Conservation (phyloP, 768 basidiomycete genomes). For the Psilocybe subaeruginosa region DNA sequence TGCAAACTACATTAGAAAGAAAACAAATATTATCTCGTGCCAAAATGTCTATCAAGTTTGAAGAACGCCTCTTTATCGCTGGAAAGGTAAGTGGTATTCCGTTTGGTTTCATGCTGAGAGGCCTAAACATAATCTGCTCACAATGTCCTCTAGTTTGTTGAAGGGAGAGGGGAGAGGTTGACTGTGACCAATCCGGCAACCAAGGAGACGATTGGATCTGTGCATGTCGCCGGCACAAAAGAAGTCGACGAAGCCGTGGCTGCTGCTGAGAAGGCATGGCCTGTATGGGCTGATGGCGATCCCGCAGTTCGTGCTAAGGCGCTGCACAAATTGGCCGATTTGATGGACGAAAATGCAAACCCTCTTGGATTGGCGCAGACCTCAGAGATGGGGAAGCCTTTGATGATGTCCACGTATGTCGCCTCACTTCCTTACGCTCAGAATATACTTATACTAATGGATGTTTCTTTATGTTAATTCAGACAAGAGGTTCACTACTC, state of each 20-base stretch:
- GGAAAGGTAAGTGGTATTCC: not conserved
- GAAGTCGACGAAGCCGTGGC: slow-evolving; percentile 1
- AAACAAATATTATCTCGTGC: no score
- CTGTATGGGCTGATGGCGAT: slow-evolving; percentile 4
- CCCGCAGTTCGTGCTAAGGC: slow-evolving; percentile 25
- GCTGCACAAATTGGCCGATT: slow-evolving; percentile 33
- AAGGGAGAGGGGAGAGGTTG: slow-evolving; percentile 1
- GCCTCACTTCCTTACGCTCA: no score
- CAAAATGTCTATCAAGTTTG: not conserved
- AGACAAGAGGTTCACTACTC: not conserved
- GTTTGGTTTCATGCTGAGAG: not conserved
- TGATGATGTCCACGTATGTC: not conserved
- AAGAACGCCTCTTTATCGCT: slow-evolving; percentile 6
- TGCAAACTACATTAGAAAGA: no score
- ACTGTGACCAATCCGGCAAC: slow-evolving; percentile 4
- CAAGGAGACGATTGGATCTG: slow-evolving; percentile 2
- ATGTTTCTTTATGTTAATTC: not conserved
- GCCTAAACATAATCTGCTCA: not conserved
- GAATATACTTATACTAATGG: no score
- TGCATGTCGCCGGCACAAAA: not conserved
- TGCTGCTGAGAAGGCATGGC: slow-evolving; percentile 5
- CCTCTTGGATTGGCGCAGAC: slow-evolving; percentile 33
- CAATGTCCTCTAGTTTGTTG: not conserved
- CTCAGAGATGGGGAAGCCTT: slow-evolving; percentile 54
- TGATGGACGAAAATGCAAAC: slow-evolving; percentile 28